These are phyloP conservation scores for Tricholomella constricta DNA, from an alignment of 768 basidiomycete species.

Conservation along the genomic window DNA sequence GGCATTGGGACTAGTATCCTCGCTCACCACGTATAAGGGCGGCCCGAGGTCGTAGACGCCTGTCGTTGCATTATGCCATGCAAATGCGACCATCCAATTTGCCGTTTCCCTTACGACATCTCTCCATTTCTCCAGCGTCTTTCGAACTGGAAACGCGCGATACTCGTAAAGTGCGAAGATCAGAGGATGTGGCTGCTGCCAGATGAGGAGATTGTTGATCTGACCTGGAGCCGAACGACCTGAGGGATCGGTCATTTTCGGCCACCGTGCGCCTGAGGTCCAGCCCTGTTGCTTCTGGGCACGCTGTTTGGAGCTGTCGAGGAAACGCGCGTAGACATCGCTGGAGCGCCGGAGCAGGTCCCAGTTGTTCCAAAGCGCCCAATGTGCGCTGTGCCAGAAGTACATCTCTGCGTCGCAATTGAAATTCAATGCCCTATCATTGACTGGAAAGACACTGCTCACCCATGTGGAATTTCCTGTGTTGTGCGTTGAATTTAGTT, in stretches of 20 bases:
- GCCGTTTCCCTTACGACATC: constrained; percentile 53
- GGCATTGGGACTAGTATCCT: constrained; percentile 56
- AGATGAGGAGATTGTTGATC: constrained; percentile 64
- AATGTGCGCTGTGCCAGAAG: constrained; percentile 62
- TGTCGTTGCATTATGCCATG: constrained; percentile 51
- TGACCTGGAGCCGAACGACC: constrained; percentile 60
- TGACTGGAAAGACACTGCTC: constrained; percentile 23
- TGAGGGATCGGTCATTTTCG: constrained; percentile 64
- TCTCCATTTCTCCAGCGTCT: constrained; percentile 51
- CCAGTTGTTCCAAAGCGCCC: constrained; percentile 65
- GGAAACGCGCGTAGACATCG: constrained; percentile 48
- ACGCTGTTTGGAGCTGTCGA: constrained; percentile 44
- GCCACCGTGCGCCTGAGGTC: constrained; percentile 58
- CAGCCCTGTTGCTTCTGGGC: constrained; percentile 57
- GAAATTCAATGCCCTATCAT: not conserved
- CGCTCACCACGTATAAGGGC: constrained; percentile 56
- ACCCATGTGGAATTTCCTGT: constrained; percentile 62
- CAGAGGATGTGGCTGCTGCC: constrained; percentile 63
- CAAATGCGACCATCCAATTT: constrained; percentile 61
- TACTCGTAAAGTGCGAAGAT: constrained; percentile 61
- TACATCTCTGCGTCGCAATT: constrained; percentile 42
- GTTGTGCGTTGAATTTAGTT: not conserved
- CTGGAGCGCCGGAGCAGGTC: constrained; percentile 50
- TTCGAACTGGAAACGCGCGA: constrained; percentile 41
- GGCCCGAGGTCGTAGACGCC: constrained; percentile 51